Conservation (phyloP, 345 rosid genomes). For the Crucihimalaya himalaica region DNA sequence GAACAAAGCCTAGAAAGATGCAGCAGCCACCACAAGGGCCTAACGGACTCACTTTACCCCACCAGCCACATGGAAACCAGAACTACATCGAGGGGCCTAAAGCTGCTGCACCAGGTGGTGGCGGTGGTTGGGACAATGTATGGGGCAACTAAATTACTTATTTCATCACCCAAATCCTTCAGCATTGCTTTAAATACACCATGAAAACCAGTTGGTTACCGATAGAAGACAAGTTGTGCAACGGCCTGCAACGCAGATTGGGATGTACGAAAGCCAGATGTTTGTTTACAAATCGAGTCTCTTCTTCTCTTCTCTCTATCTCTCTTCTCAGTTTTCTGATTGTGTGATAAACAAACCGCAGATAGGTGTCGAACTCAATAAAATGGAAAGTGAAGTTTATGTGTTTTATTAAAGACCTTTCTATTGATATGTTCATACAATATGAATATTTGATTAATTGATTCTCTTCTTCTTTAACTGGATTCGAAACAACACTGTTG, state of each 20-base stretch:
- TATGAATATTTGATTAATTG: too few species aligned
- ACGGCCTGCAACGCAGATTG: slow-evolving; percentile 10
- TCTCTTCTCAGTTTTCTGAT: slow-evolving; percentile 23
- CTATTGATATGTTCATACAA: not conserved
- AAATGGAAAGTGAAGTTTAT: slow-evolving; percentile 17
- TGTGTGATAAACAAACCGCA: slow-evolving; percentile 12
- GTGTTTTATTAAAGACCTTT: slow-evolving; percentile 18
- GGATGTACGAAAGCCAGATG: slow-evolving; percentile 16
- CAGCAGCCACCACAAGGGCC: slow-evolving; percentile 70
- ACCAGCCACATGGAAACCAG: slow-evolving; percentile 63
- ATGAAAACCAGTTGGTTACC: not conserved
- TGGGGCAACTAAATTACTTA: slow-evolving; percentile 62
- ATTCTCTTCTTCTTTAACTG: not conserved
- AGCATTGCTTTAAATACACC: not conserved
- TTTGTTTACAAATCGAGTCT: slow-evolving; percentile 27
- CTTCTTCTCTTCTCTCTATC: slow-evolving; percentile 15
- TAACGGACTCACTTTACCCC: slow-evolving; percentile 54
- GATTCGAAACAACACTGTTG: not conserved
- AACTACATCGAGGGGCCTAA: slow-evolving; percentile 76
- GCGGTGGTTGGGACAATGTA: slow-evolving; percentile 86
- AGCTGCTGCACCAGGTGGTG: slow-evolving; percentile 53
- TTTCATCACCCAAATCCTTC: slow-evolving; percentile 21
- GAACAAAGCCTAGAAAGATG: slow-evolving; percentile 65
- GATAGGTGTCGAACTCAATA: slow-evolving; percentile 20
- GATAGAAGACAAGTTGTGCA: slow-evolving; percentile 15